Evolutionary conservation across 305 asterid genomes (phyloP).

Genomic region (Solanum hybrid): DNA sequence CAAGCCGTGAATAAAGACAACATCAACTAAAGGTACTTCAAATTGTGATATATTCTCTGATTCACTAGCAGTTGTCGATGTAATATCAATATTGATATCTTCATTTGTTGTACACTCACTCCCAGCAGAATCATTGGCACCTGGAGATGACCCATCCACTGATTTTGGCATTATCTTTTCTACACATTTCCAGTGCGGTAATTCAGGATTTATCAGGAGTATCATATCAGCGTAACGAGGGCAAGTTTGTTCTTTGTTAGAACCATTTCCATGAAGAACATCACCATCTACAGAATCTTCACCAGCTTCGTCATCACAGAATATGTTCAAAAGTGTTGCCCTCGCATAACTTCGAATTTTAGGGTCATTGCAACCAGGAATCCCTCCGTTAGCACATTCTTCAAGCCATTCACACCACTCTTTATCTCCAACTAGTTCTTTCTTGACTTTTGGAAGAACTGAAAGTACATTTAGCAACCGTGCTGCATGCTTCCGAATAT

Average conservation of each 20-base stretch:
- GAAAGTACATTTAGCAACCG: constrained; percentile 81
- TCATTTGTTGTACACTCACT: constrained; percentile 23
- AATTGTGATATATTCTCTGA: constrained; percentile 33
- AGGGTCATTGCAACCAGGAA: constrained; percentile 84
- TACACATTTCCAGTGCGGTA: constrained; percentile 81
- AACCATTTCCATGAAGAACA: constrained; percentile 24
- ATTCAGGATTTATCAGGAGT: constrained; percentile 73
- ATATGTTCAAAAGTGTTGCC: constrained; percentile 77
- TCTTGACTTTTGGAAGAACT: constrained; percentile 70
- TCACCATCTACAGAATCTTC: constrained; percentile 30
- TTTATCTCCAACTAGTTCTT: constrained; percentile 55
- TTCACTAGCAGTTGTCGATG: constrained; percentile 49
- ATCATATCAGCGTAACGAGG: constrained; percentile 70
- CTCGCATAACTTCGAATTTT: constrained; percentile 86
- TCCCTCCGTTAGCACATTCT: constrained; percentile 73
- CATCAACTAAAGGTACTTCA: constrained; percentile 63
- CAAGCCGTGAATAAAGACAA: constrained; percentile 90
- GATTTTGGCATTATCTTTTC: constrained; percentile 22
- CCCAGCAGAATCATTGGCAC: constrained; percentile 32
- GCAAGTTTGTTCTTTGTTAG: constrained; percentile 28
- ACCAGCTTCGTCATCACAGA: constrained; percentile 41
- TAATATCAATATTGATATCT: constrained; percentile 22
- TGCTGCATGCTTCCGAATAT: constrained; percentile 87
- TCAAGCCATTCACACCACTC: constrained; percentile 84
- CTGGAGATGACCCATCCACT: constrained; percentile 25